Base-by-base conservation (phyloP, 305 asterid species). In the Fraxinus dipetala region DNA sequence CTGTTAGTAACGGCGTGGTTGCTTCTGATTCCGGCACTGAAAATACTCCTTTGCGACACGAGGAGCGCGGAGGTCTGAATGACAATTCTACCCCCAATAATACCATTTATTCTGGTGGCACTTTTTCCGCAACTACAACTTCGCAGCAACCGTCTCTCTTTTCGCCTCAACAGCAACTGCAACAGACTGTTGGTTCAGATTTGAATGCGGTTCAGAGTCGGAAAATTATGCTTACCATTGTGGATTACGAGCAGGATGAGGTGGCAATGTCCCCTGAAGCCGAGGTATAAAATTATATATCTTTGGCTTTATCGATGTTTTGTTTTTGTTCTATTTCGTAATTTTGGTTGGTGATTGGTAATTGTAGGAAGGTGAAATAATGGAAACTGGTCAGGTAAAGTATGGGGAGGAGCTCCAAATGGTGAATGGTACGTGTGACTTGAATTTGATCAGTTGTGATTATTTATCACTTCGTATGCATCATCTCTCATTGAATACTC, bases 161-260 rank as follows among this genome's bases (percentile, higher is more conserved):
- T 80, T 88, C 93, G 18, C 94, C 97, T 32, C 90, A 76, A 43
- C 88, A 74, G 8, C 77, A 56, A 38, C 56, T 9, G 35, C 88
- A 85, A 28, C 87, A n/a, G 5, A 6, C 45, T 48, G 82, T 78
- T 76, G 82, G 76, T 84, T 78, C 79, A 48, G 90, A 89, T 35
- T 72, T 79, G 76, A 77, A 59, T 80, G 43, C 0, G 75, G 81
- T 61, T 82, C 86, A 77, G 79, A 81, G 22, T 80, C 88, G 86
- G 79, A 87, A 85, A 87, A 84, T 81, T 63, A 87, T 85, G 45
- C 80, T 87, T 80, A 84, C 93, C 22, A 92, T 95, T 45, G 98
- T 95, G 77, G 97, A 92, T 87, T 94, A 95, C 40, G 99, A 94
- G 54, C 98, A 95, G 3, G 99, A 93, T 83, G 99, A 93, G 83